These are phyloP conservation scores for Calonectria henricotiae DNA, from an alignment of 2,329 filamentous ascomycete genomes.

Conservation along the genomic window DNA sequence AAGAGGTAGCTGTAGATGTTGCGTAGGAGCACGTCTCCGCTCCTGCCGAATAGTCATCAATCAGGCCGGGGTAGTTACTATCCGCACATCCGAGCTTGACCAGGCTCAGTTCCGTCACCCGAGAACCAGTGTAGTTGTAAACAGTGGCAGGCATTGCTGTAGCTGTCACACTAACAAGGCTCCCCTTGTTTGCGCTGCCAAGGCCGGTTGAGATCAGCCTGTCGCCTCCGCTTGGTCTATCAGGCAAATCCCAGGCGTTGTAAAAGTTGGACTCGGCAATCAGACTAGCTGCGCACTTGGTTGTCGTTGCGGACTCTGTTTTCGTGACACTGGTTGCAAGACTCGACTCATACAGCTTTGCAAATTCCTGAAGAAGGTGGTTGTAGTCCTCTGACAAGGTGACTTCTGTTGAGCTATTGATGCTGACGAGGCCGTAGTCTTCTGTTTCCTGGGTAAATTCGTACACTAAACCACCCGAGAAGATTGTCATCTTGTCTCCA, in stretches of 20 bases:
- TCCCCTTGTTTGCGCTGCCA: not conserved
- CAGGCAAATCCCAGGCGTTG: not conserved
- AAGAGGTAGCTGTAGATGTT: not conserved
- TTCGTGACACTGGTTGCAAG: not conserved
- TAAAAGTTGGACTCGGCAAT: conserved; percentile 13
- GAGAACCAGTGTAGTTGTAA: conserved; percentile 18
- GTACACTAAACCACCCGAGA: conserved; percentile 15
- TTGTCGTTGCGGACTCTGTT: not conserved
- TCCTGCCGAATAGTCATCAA: conserved; percentile 2
- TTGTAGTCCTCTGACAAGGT: conserved; percentile 13
- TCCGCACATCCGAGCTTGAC: conserved; percentile 14
- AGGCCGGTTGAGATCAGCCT: conserved; percentile 5
- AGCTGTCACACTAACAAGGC: not conserved
- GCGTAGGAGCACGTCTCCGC: conserved; percentile 16
- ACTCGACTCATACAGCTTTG: not conserved
- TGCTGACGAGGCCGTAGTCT: conserved; percentile 10
- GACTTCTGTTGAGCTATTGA: conserved; percentile 14
- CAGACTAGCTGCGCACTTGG: not conserved
- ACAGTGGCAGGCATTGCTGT: conserved; percentile 17
- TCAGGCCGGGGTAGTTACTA: conserved; percentile 17
- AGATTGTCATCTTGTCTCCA: conserved; percentile 2
- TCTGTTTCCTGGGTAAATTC: not conserved
- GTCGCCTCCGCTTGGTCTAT: conserved; percentile 8
- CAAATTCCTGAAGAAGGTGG: not conserved
- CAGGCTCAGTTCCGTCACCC: not conserved